A percentile compares a stretch with the other conserved stretches of the same genome.
Evolutionary conservation across 139 green algal genomes (phyloP).

Genomic region (Raphidocelis subcapitata): DNA sequence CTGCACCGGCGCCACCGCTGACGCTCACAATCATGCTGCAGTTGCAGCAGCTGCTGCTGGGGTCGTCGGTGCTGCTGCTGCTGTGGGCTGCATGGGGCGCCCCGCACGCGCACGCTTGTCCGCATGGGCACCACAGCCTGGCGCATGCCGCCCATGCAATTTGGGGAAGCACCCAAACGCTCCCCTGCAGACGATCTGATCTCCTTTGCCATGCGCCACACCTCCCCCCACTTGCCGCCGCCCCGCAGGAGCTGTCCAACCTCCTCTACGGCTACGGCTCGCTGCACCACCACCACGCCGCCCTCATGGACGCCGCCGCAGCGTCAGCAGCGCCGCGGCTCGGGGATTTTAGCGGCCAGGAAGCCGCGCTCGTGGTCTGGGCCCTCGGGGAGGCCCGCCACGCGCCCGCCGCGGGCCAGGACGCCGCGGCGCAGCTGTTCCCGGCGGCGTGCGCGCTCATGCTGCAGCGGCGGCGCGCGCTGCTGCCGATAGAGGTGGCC

Average conservation of each 20-base stretch:
- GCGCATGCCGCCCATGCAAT: not conserved
- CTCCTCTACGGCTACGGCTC: constrained; percentile 26
- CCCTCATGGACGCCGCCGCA: constrained; percentile 9
- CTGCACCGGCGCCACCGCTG: too few relatives aligned
- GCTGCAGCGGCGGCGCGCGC: constrained; percentile 1
- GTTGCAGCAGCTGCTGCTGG: too few relatives aligned
- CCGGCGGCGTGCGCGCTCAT: constrained; percentile 3
- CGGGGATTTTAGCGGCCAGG: constrained; percentile 23
- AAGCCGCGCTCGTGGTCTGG: constrained; percentile 21
- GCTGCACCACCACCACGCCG: constrained; percentile 1
- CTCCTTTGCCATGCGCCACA: not conserved
- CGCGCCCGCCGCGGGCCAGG: not conserved
- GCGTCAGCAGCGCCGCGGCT: not conserved
- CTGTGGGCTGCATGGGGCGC: not conserved
- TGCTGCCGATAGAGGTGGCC: constrained; percentile 23
- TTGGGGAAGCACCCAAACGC: not conserved
- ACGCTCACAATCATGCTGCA: too few relatives aligned
- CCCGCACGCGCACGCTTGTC: not conserved
- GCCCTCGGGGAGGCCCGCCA: constrained; percentile 15
- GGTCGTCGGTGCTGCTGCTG: not conserved
- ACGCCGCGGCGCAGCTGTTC: not conserved
- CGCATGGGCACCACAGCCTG: not conserved
- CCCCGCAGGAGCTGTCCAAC: constrained; percentile 21
- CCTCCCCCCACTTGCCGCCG: not conserved
- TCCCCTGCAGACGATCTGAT: not conserved